Percentiles rank a stretch among this genome's conserved stretches.
These are phyloP conservation scores for Dactylella cylindrospora DNA, from an alignment of 2,329 filamentous ascomycete genomes.

Conservation along the genomic window DNA sequence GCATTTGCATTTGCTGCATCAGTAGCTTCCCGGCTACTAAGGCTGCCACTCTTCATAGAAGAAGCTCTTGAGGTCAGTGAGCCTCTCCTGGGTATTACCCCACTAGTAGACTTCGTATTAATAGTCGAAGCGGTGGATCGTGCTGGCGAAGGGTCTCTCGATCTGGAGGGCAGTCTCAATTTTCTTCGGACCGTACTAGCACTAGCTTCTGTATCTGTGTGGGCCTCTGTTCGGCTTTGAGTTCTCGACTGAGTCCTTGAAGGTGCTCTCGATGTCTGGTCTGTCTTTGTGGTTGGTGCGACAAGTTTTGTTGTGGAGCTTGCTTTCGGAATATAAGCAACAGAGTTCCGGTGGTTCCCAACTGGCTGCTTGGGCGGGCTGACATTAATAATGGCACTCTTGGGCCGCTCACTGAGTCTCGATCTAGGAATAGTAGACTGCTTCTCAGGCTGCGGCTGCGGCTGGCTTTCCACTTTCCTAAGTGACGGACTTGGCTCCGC, in stretches of 20 bases:
- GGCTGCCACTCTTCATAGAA: neutral
- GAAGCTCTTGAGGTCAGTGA: constrained; percentile 19
- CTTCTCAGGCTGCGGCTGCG: neutral
- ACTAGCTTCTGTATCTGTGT: constrained; percentile 25
- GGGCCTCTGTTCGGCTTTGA: constrained; percentile 4
- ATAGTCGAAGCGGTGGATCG: constrained; percentile 24
- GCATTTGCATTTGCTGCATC: constrained; percentile 38
- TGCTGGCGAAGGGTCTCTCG: constrained; percentile 30
- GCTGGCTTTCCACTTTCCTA: constrained; percentile 23
- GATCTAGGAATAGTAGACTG: constrained; percentile 10
- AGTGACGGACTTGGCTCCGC: constrained; percentile 11
- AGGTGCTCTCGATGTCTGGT: constrained; percentile 5
- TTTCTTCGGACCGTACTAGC: constrained; percentile 30
- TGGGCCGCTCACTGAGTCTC: constrained; percentile 29
- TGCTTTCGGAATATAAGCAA: constrained; percentile 18
- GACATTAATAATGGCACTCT: constrained; percentile 34
- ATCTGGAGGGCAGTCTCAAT: constrained; percentile 23
- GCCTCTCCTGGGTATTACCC: constrained; percentile 9
- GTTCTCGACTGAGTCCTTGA: constrained; percentile 16
- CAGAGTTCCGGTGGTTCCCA: constrained; percentile 24
- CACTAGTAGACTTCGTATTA: constrained; percentile 7
- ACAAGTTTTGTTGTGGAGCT: constrained; percentile 10
- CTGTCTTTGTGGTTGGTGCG: neutral
- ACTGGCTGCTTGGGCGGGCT: constrained; percentile 29
- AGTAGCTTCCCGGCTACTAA: constrained; percentile 18